These are phyloP conservation scores for Microsporum canis DNA, from an alignment of 2,329 filamentous ascomycete species.

Conservation along the genomic window DNA sequence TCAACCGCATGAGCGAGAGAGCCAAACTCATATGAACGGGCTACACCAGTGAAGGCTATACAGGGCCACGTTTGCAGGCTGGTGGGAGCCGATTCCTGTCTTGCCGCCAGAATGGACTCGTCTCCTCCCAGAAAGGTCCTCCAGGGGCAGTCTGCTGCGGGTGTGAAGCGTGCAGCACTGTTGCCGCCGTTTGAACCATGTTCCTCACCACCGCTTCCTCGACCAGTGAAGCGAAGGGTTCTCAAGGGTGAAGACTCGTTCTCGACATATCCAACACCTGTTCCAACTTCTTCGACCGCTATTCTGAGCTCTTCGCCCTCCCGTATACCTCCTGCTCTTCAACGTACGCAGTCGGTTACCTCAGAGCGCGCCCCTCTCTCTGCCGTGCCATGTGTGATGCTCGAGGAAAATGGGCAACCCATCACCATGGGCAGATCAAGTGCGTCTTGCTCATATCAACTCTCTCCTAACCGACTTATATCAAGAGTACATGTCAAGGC, in stretches of 20 bases:
- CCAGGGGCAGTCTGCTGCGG: conserved; percentile 23
- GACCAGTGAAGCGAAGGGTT: conserved; percentile 37
- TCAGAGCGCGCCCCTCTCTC: conserved; percentile 76
- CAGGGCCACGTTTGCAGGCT: neutral
- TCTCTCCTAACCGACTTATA: conserved; percentile 83
- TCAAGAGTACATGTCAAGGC: conserved; percentile 90
- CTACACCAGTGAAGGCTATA: neutral
- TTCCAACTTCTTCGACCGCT: conserved; percentile 86
- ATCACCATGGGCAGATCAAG: conserved; percentile 86
- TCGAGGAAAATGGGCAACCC: conserved; percentile 69
- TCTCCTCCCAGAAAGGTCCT: conserved; percentile 26
- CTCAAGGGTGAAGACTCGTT: conserved; percentile 32
- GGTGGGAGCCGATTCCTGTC: conserved; percentile 6
- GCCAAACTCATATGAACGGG: neutral
- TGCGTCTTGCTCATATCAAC: conserved; percentile 88
- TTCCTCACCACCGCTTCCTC: conserved; percentile 39
- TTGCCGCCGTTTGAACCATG: conserved; percentile 41
- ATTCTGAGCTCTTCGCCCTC: conserved; percentile 81
- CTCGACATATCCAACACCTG: conserved; percentile 76
- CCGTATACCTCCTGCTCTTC: conserved; percentile 44
- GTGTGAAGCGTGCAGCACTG: conserved; percentile 38
- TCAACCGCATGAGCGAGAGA: neutral
- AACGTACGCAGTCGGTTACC: conserved; percentile 51
- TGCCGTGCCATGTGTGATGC: conserved; percentile 68
- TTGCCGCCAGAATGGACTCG: conserved; percentile 28